Base-by-base conservation (phyloP, 805 yeast species). In the Wickerhamomyces mucosus region DNA sequence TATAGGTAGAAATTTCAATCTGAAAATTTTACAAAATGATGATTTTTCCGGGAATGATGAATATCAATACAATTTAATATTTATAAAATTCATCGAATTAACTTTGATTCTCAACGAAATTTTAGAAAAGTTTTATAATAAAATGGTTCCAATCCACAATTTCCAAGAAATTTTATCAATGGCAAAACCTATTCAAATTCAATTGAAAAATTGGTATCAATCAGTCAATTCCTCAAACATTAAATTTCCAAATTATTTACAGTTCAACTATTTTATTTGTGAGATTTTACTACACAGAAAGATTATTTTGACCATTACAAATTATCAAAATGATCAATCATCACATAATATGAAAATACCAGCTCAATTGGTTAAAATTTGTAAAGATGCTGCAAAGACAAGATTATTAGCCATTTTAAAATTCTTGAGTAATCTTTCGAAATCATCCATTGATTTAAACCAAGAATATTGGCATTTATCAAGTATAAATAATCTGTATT, bases 281-380 rank as follows among this genome's bases (percentile, higher is more conserved):
- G 97, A 88, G 50, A 72, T 88, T 23, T 80, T 92, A 0, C 60
- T 88, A 16, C 96, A 88, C 53, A 61, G 96, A 30, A 75, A 76
- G 45, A 82, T 82, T 32, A 71, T 80, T 16, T 66, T 79, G 5
- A 59, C 72, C 8, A 56, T 80, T 28, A 49, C 44, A 42, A 18
- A 51, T 6, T 59, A 59, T 18, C 26, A 15, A 13, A 23, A 23
- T 16, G 10, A n/a, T 13, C 16, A n/a, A 12, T 11, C 6, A n/a
- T n/a, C n/a, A 12, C 26, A 15, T 13, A 5, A 9, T 13, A 15
- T 16, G 7, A 23, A 9, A 12, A 53, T 73, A 0, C 72, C 79
- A 6, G 57, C 56, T 8, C 80, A 77, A 38, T 54, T 79, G 16
- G 60, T 67, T 8, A 55, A 61, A 19, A 86, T 86, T 2, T 85